phyloP scores from a whole-genome alignment of 2,329 filamentous ascomycete genomes.

The Sarocladium brachiariae region DNA sequence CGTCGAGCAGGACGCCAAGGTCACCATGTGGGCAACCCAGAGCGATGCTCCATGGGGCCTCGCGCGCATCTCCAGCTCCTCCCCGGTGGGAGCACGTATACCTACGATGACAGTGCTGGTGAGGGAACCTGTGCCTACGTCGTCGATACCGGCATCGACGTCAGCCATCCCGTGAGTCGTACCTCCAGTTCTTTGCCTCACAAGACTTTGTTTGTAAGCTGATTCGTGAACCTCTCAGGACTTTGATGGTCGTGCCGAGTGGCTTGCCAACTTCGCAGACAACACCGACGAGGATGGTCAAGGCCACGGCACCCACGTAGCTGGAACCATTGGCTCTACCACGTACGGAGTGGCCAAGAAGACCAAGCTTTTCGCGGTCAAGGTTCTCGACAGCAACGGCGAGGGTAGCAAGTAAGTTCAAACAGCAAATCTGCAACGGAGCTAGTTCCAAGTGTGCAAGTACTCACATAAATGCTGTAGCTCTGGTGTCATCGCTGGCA shows the following conservation, averaged over 20 bases:
- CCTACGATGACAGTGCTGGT: slow-evolving; percentile 28
- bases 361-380: slow-evolving; percentile 33
- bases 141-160: slow-evolving; percentile 35
- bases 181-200: slow-evolving; percentile 10
- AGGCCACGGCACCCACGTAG: slow-evolving; percentile 30
- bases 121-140: slow-evolving; percentile 33
- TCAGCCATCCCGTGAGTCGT: slow-evolving; percentile 23
- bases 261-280: slow-evolving; percentile 14
- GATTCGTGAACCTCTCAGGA: slow-evolving; percentile 8
- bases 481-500: slow-evolving; percentile 37
- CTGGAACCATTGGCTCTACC: slow-evolving; percentile 19
- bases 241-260: slow-evolving; percentile 21
- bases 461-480: no score
- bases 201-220: no score
- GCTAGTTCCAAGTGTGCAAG: no score
- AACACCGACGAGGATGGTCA: slow-evolving; percentile 20
- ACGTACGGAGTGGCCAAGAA: slow-evolving; percentile 31
- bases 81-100: slow-evolving; percentile 21
- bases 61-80: slow-evolving; percentile 25
- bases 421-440: no score
- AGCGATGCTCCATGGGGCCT: slow-evolving; percentile 30
- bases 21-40: slow-evolving; percentile 25
- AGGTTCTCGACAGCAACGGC: slow-evolving; percentile 33
- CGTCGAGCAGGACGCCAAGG: slow-evolving; percentile 28
- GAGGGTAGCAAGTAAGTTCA: slow-evolving; percentile 21